phyloP scores from a whole-genome alignment of 2,329 filamentous ascomycete species.

The Thielaviopsis euricoi region DNA sequence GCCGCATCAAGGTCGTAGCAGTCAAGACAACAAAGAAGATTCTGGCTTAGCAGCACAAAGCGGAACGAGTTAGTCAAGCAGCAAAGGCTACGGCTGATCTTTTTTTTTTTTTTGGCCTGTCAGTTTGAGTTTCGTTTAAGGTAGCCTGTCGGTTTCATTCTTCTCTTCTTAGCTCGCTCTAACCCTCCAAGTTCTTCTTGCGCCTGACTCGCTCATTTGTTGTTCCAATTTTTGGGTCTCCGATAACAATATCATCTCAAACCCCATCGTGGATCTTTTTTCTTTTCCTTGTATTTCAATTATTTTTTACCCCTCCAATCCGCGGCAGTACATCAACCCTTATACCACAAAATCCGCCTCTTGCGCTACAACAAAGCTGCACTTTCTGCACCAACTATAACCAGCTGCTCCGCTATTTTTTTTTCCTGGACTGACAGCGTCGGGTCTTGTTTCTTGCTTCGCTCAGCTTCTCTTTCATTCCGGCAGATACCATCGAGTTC shows the following conservation, averaged over 20 bases:
- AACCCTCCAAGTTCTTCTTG: background rate
- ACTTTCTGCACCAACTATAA: background rate
- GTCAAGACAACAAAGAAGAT: background rate
- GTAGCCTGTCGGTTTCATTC: no score
- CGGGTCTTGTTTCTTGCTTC: background rate
- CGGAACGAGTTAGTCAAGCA: background rate
- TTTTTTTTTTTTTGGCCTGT: background rate
- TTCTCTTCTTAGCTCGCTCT: no score
- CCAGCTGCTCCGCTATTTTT: no score
- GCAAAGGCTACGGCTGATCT: no score
- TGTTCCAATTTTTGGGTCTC: background rate
- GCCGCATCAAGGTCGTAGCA: background rate
- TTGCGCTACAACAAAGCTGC: background rate
- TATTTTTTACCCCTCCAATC: background rate
- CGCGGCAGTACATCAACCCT: background rate
- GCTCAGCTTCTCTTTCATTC: background rate
- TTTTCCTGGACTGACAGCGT: background rate
- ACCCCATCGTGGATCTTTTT: background rate
- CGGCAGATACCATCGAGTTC: background rate
- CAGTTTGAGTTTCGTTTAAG: no score
- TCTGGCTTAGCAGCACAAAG: background rate
- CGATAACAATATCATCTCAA: background rate
- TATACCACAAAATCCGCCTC: background rate
- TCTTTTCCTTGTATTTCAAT: background rate
- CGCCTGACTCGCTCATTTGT: background rate